Conservation (phyloP, 2,329 filamentous ascomycete species). For the Juglanconis sp. region DNA sequence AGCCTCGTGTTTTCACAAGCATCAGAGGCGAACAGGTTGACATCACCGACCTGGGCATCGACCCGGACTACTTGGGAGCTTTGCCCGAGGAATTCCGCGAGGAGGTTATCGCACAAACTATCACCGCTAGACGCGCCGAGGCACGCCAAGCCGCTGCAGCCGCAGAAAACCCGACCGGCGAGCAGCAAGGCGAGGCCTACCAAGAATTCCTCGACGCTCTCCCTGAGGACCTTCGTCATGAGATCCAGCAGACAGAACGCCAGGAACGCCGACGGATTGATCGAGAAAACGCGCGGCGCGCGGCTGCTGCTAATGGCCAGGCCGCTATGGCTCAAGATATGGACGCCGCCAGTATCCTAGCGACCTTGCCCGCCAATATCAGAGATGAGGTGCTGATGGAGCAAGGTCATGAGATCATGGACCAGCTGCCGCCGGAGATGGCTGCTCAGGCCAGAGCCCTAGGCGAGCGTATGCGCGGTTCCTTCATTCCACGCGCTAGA, state of each 20-base stretch:
- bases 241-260: conserved; percentile 87
- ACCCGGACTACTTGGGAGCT: conserved; percentile 91
- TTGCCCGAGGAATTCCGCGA: conserved; percentile 95
- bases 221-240: conserved; percentile 82
- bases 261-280: conserved; percentile 84
- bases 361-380: conserved; percentile 80
- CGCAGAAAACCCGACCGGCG: conserved; percentile 55
- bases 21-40: conserved; percentile 86
- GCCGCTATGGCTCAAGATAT: conserved; percentile 61
- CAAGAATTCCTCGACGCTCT: conserved; percentile 92
- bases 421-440: conserved; percentile 79
- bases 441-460: conserved; percentile 80
- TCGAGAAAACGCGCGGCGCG: conserved; percentile 74
- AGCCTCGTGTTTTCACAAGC: conserved; percentile 71
- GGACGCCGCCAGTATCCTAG: conserved; percentile 87
- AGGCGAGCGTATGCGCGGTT: conserved; percentile 35
- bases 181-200: conserved; percentile 76
- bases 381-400: conserved; percentile 87
- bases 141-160: conserved; percentile 61
- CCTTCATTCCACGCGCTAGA: conserved; percentile 28
- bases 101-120: conserved; percentile 89
- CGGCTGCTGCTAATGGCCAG: conserved; percentile 56
- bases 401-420: conserved; percentile 83
- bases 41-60: conserved; percentile 91
- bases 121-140: conserved; percentile 77